These are phyloP conservation scores for Aegilops tauschii DNA, from an alignment of 176 grass and related monocot genomes.

Conservation along the genomic window DNA sequence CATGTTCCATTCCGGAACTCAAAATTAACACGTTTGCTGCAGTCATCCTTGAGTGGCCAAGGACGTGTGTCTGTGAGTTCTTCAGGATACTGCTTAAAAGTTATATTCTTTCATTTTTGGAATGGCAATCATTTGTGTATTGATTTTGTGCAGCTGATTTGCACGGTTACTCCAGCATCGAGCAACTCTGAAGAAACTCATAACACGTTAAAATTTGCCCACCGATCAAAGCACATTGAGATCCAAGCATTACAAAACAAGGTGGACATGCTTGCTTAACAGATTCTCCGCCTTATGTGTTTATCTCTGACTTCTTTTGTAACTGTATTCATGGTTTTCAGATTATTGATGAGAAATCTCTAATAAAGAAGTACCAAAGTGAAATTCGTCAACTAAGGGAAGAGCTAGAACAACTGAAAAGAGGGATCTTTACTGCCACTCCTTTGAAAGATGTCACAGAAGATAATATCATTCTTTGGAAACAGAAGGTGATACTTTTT, in stretches of 20 bases:
- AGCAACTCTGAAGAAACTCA: constrained; percentile 99
- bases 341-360: constrained; percentile 99
- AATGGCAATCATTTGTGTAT: constrained; percentile 19
- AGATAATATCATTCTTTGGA: constrained; percentile 89
- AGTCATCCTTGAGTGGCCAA: constrained; percentile 98
- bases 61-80: constrained; percentile 95
- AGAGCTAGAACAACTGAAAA: constrained; percentile 94
- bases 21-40: constrained; percentile 94
- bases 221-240: constrained; percentile 93
- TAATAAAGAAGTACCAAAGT: constrained; percentile 99
- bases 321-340: constrained; percentile 39
- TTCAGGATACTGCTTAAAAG: not conserved
- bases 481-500: constrained; percentile 75
- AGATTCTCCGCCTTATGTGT: not conserved
- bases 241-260: constrained; percentile 99
- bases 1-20: constrained; percentile 98
- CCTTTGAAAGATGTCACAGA: constrained; percentile 61
- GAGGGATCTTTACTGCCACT: constrained; percentile 75
- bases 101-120: constrained; percentile 16
- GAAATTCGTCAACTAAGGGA: constrained; percentile 92
- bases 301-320: constrained; percentile 6
- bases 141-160: constrained; percentile 68
- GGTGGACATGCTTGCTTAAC: constrained; percentile 48
- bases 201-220: constrained; percentile 95
- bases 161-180: constrained; percentile 96